Base-by-base conservation (phyloP, 768 basidiomycete species). In the Tulasnella sp. region DNA sequence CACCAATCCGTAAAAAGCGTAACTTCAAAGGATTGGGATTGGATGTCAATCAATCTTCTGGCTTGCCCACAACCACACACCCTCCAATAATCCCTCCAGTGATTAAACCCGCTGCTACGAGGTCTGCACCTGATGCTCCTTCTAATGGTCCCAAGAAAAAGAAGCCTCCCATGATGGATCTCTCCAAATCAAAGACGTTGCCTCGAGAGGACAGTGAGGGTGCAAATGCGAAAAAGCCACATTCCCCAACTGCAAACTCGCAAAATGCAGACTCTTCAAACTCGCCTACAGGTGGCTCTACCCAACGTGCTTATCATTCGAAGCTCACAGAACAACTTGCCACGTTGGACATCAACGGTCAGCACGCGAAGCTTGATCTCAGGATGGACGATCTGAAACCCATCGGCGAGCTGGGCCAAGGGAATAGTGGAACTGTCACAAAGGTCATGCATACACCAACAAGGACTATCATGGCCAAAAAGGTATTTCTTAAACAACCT, bases 371-470 rank as follows among this genome's bases (percentile, higher is more conserved):
- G 66, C 63, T 72, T 58, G 85, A 93, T 61, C 68, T 98, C 58
- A 72, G 78, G 59, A 79, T 83, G 58, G 91, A 93, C 63, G 95
- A 98, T 64, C 69, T 99, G 62, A 83, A 83, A 66, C 85, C 92
- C 57, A 63, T 98, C 40, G 76, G 78, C 48, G 95, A 99, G 65
- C 73, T 99, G 3, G 95, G 95, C 3, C 81, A 87, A 58, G 95
- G 95, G 3, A 98, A 98, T 61, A 92, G 95, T 1, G 95, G 95
- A 48, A 95, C 92, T 48, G 95, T 99, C 42, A 91, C 91, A 67
- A 87, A 85, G 67, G 92, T 95, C 15, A 80, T 92, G 65, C 95
- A 99, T 63, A 72, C 77, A 12, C 90, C 90, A 10, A 88, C 90
- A 28, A 81, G 82, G 33, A 89, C 80, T 13, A 76, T 90, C 59